Percentiles rank a stretch among this genome's conserved stretches.
Conservation (phyloP, 306 rosid genomes). For the Trifolium fragiferum region DNA sequence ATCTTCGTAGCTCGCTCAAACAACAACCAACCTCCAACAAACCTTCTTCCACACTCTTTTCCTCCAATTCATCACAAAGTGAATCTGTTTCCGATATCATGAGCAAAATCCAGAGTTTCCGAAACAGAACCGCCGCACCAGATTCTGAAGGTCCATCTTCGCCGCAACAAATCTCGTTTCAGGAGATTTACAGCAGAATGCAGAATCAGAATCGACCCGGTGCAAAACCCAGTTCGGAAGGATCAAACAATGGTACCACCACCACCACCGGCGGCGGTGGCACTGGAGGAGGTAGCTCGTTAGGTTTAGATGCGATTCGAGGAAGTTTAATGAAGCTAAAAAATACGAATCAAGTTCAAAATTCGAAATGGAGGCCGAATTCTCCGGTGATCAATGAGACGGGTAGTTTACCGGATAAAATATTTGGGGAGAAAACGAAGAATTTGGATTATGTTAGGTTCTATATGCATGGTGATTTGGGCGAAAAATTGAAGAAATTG, state of each 20-base stretch:
- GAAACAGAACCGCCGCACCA: slow-evolving; percentile 27
- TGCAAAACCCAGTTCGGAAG: background rate
- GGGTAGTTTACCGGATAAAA: slow-evolving; percentile 31
- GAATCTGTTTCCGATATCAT: slow-evolving; percentile 23
- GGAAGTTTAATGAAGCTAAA: slow-evolving; percentile 39
- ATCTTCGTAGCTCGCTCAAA: slow-evolving; percentile 42
- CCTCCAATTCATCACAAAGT: background rate
- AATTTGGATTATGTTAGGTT: slow-evolving; percentile 47
- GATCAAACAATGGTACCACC: too few relatives aligned
- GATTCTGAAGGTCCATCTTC: background rate
- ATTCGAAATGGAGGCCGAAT: background rate
- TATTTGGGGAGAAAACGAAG: slow-evolving; percentile 44
- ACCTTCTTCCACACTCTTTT: background rate
- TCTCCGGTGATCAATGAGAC: slow-evolving; percentile 42
- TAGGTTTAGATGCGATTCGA: slow-evolving; percentile 30
- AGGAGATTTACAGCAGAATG: slow-evolving; percentile 36
- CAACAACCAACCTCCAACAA: slow-evolving; percentile 1
- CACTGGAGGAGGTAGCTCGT: too few relatives aligned
- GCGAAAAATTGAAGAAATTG: slow-evolving; percentile 63
- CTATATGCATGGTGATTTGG: slow-evolving; percentile 52
- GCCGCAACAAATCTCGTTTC: slow-evolving; percentile 44
- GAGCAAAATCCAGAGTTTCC: slow-evolving; percentile 52
- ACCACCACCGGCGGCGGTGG: background rate
- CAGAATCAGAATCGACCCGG: slow-evolving; percentile 11
- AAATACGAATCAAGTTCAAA: background rate